Evolutionary conservation across 306 rosid species (phyloP).

Genomic region (Phaseolus lunatus): DNA sequence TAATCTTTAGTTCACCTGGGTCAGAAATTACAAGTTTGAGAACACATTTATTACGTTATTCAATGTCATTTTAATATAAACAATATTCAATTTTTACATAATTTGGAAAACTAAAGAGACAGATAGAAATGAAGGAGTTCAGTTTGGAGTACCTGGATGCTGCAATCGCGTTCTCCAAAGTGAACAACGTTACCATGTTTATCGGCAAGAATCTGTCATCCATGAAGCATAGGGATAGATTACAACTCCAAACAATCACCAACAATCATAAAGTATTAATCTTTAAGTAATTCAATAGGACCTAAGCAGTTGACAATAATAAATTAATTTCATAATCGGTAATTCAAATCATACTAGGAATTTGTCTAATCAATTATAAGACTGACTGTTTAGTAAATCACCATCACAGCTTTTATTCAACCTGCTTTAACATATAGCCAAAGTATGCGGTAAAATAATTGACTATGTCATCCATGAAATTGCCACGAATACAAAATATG

Average conservation of each 20-base stretch:
- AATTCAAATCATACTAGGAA: constrained; percentile 17
- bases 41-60: not conserved
- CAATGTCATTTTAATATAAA: constrained; percentile 22
- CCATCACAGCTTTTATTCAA: not conserved
- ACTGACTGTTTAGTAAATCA: not conserved
- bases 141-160: constrained; percentile 80
- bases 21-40: constrained; percentile 27
- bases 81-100: constrained; percentile 9
- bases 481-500: not conserved
- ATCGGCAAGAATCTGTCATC: constrained; percentile 92
- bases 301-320: constrained; percentile 10
- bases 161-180: constrained; percentile 99
- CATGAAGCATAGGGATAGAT: constrained; percentile 33
- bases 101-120: constrained; percentile 23
- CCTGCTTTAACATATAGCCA: not conserved
- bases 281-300: constrained; percentile 30
- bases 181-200: constrained; percentile 92
- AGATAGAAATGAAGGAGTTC: constrained; percentile 35
- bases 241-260: constrained; percentile 21
- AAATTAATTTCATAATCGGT: not conserved
- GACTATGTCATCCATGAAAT: not conserved
- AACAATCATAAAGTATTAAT: not conserved
- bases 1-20: not conserved
- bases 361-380: not conserved
- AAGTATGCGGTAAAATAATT: not conserved